These are phyloP conservation scores for Boletellus emodensis DNA, from an alignment of 768 basidiomycete species.

Conservation along the genomic window DNA sequence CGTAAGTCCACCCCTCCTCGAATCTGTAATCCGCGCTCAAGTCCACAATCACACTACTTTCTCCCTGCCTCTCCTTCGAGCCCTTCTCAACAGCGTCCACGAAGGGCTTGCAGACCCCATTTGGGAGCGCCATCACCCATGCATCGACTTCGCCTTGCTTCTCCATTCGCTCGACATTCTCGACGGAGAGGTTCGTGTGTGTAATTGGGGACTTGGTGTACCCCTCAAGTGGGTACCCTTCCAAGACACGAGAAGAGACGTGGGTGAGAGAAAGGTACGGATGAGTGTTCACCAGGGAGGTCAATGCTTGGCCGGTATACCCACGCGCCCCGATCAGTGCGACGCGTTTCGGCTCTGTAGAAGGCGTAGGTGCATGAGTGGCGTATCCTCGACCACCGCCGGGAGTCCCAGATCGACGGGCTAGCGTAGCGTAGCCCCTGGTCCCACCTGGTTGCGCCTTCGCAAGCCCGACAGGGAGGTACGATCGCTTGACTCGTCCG, in stretches of 20 bases:
- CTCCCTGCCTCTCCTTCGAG: constrained; percentile 46
- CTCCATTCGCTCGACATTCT: constrained; percentile 87
- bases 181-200: constrained; percentile 76
- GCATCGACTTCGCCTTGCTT: constrained; percentile 88
- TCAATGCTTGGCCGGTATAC: constrained; percentile 91
- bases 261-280: constrained; percentile 88
- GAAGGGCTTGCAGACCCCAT: constrained; percentile 94
- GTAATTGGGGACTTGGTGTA: constrained; percentile 73
- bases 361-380: constrained; percentile 46
- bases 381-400: constrained; percentile 74
- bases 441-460: constrained; percentile 19
- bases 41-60: constrained; percentile 78
- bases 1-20: constrained; percentile 94
- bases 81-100: constrained; percentile 90
- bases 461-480: constrained; percentile 54
- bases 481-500: constrained; percentile 82
- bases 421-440: constrained; percentile 19
- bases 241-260: constrained; percentile 94
- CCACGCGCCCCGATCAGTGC: constrained; percentile 95
- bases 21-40: constrained; percentile 94
- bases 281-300: constrained; percentile 81
- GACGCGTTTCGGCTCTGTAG: constrained; percentile 78
- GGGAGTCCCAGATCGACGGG: constrained; percentile 33
- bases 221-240: constrained; percentile 70
- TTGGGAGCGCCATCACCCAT: constrained; percentile 99